Evolutionary conservation across 495 filamentous ascomycete species (phyloP), one percentile per base, ranked within the genome.

Genomic region (Cairneyella variabilis): DNA sequence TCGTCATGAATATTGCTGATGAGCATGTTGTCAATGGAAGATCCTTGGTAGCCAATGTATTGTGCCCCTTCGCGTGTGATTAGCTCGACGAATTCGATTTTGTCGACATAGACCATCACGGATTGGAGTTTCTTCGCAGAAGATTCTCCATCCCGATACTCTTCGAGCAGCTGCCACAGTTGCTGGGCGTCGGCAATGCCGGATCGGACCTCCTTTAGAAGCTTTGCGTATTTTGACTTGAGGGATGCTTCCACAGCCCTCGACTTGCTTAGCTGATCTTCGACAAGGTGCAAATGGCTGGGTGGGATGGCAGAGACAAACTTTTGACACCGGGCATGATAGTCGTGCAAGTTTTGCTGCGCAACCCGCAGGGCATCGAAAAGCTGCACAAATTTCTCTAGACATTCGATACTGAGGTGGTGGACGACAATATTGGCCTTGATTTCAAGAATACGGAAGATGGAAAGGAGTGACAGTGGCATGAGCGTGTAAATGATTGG

Each of bases 291-390:
- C 1, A 54, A 6, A 22, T 60, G 50, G 18, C 44, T 39, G 2
- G 22, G 12, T 14, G 59, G 39, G 2, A 64, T 17, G 32, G 44
- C 56, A 11, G 17, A 17, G 9, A 30, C 12, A 20, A 57, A 21
- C 1, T n/a, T 21, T n/a, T 11, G 14, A 40, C 60, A 32, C 12
- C 30, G 43, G 10, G 75, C 72, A 18, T 62, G 50, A 17, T 69
- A 67, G 9, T 53, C 55, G 38, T 58, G 61, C 26, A 53, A 12
- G 26, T 36, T 38, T 18, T n/a, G 52, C 41, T 57, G 61, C 3
- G 48, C 36, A 10, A 14, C 43, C 1, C 4, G 28, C 10, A 61
- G 46, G 3, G 58, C 26, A 39, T 62, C 58, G n/a, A 66, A 57
- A 0, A 64, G 20, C 1, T 45, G 44, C 1, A 61, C 45, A 41